These are phyloP conservation scores for Leccinellum albellum DNA, from an alignment of 768 basidiomycete genomes.

Conservation along the genomic window DNA sequence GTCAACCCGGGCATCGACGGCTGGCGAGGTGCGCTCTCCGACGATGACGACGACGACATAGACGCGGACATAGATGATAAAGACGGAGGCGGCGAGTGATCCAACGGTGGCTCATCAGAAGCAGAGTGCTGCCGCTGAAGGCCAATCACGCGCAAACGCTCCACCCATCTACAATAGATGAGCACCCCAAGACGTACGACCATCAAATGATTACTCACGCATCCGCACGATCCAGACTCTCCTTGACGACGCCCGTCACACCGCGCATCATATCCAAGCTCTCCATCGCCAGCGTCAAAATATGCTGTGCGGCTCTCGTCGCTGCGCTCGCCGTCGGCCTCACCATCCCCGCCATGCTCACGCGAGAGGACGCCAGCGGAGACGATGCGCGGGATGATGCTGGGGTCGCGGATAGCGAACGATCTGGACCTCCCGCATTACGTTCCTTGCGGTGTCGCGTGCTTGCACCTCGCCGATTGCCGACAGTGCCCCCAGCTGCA, in stretches of 20 bases:
- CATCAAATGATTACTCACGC: conserved; percentile 47
- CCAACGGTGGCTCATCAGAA: conserved; percentile 12
- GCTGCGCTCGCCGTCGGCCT: conserved; percentile 51
- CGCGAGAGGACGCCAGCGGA: conserved; percentile 26
- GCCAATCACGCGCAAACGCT: conserved; percentile 73
- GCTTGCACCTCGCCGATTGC: conserved; percentile 15
- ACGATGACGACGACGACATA: background rate
- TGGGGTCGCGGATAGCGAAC: conserved; percentile 30
- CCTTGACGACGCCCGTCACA: conserved; percentile 84
- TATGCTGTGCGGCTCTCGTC: conserved; percentile 71
- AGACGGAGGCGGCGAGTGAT: conserved; percentile 4
- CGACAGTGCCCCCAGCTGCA: conserved; percentile 19
- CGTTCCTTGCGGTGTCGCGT: conserved; percentile 36
- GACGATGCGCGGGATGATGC: conserved; percentile 35
- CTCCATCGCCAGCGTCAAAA: conserved; percentile 83
- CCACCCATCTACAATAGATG: conserved; percentile 63
- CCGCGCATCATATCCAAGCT: conserved; percentile 90
- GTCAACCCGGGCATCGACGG: conserved; percentile 28
- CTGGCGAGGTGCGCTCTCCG: conserved; percentile 5
- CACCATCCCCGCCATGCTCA: conserved; percentile 17
- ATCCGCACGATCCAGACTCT: conserved; percentile 84
- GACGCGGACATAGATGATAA: background rate
- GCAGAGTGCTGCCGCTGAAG: conserved; percentile 52
- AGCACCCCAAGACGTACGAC: background rate
- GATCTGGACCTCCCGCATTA: conserved; percentile 33